phyloP scores from a whole-genome alignment of 306 rosid species.

The Vigna unguiculata region DNA sequence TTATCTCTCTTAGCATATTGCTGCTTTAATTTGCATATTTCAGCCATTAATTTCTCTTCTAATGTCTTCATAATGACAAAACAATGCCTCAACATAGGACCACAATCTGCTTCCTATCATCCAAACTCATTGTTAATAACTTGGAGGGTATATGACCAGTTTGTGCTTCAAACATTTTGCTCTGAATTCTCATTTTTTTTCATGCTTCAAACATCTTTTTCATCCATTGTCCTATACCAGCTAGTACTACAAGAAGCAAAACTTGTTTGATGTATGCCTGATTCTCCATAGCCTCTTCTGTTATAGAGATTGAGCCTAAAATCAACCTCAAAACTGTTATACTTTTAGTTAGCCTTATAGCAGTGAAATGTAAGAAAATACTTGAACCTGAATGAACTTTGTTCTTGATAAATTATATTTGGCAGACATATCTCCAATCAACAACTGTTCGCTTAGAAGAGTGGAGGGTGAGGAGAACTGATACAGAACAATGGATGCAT shows the following conservation, averaged over 20 bases:
- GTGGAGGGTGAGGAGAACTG: slow-evolving; percentile 91
- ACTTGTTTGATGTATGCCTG: background rate
- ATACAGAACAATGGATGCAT: slow-evolving; percentile 97
- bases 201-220: too few relatives aligned
- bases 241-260: slow-evolving; percentile 10
- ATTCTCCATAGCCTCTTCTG: background rate
- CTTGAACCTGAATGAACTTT: background rate
- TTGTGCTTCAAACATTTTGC: background rate
- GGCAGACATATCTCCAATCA: slow-evolving; percentile 89
- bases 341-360: background rate
- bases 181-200: background rate
- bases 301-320: background rate
- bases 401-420: background rate
- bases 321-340: background rate
- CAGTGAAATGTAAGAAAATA: background rate
- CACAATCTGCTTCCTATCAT: background rate
- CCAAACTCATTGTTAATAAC: background rate
- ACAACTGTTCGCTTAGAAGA: slow-evolving; percentile 89
- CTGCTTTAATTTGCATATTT: background rate
- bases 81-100: background rate
- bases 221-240: too few relatives aligned
- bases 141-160: background rate
- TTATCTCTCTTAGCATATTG: background rate
- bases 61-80: background rate
- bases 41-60: too few relatives aligned